Evolutionary conservation across 192 early-diverging fungal species (phyloP).

Genomic region (Backusella morwellensis): DNA sequence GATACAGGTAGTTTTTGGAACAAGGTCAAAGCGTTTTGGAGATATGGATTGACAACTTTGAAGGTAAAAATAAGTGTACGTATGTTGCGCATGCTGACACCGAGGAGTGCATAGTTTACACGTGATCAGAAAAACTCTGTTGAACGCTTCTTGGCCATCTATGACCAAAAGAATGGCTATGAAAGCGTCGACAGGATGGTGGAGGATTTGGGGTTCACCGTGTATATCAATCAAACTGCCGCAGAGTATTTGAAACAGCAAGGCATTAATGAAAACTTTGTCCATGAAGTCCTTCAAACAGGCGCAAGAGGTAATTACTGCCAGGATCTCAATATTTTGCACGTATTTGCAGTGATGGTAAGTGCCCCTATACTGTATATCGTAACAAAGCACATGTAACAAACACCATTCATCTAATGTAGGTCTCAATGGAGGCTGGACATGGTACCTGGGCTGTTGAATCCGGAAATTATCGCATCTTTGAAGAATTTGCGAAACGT

Average conservation of each 20-base stretch:
- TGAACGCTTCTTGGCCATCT: constrained; percentile 32
- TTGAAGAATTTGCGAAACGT: constrained; percentile 51
- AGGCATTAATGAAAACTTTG: constrained; percentile 37
- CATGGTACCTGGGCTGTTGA: constrained; percentile 43
- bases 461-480: constrained; percentile 60
- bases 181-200: constrained; percentile 27
- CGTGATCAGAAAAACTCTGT: constrained; percentile 9
- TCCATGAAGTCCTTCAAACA: constrained; percentile 53
- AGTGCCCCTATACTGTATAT: not conserved
- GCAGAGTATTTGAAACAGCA: constrained; percentile 35
- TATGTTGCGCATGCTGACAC: not conserved
- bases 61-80: constrained; percentile 31
- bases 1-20: constrained; percentile 46
- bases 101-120: not conserved
- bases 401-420: too few species aligned
- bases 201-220: constrained; percentile 25
- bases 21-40: constrained; percentile 35
- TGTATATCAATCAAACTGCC: constrained; percentile 29
- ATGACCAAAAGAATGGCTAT: constrained; percentile 22
- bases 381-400: not conserved
- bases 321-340: constrained; percentile 53
- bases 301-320: constrained; percentile 66
- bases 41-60: constrained; percentile 45
- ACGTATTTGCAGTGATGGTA: constrained; percentile 55
- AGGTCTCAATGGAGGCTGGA: constrained; percentile 50